phyloP scores from a whole-genome alignment of 768 basidiomycete species.

The Myochromella boudieri region DNA sequence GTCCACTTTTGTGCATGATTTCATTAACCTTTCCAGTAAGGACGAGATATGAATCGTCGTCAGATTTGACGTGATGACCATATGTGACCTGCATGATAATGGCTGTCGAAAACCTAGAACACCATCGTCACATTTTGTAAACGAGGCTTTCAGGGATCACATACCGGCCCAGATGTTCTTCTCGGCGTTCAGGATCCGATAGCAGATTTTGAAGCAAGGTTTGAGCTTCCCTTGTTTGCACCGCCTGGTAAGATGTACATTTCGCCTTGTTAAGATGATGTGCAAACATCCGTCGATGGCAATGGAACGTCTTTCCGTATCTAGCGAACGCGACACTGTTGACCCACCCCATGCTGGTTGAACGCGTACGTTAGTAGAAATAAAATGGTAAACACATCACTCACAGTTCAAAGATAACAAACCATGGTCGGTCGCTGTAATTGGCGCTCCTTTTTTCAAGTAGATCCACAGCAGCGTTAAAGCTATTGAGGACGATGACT shows the following conservation, averaged over 20 bases:
- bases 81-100: conserved; percentile 18
- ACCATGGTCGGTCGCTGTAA: conserved; percentile 18
- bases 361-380: neutral
- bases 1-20: conserved; percentile 2
- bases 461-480: conserved; percentile 22
- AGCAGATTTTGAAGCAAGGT: conserved; percentile 29
- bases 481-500: conserved; percentile 20
- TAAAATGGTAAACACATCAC: neutral
- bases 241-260: conserved; percentile 12
- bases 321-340: conserved; percentile 1
- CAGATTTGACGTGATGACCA: conserved; percentile 14
- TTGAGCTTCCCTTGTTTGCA: conserved; percentile 23
- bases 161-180: conserved; percentile 28
- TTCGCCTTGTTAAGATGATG: conserved; percentile 23
- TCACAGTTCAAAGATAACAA: neutral
- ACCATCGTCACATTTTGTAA: neutral
- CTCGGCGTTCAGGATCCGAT: conserved; percentile 19
- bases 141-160: neutral
- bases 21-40: conserved; percentile 4
- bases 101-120: conserved; percentile 17
- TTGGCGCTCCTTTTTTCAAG: conserved; percentile 18
- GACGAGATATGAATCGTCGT: conserved; percentile 16
- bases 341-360: conserved; percentile 13
- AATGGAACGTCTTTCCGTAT: conserved; percentile 25
- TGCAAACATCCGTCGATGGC: conserved; percentile 24